Conservation (phyloP, 768 basidiomycete species). For the Suillus americanus region DNA sequence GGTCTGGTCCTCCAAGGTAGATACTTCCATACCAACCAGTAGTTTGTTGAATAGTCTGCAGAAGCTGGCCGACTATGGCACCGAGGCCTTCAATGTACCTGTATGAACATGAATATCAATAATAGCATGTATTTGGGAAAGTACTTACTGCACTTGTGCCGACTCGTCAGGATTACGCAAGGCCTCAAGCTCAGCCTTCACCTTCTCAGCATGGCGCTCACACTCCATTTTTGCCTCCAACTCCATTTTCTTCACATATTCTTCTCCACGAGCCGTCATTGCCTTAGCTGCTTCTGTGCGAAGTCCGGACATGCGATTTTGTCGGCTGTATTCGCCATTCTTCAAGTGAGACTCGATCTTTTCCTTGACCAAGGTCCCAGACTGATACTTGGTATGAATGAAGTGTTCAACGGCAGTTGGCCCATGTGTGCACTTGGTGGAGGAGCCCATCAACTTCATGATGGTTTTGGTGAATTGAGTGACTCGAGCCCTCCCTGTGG, state of each 20-base stretch:
- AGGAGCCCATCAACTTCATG: conserved; percentile 2
- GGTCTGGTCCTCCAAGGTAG: neutral
- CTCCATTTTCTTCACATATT: neutral
- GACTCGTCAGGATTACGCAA: neutral
- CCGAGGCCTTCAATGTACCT: neutral
- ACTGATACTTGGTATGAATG: neutral
- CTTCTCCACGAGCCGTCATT: neutral
- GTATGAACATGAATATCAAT: neutral
- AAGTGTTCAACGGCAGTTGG: neutral
- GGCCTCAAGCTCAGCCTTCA: neutral
- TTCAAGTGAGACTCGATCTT: neutral
- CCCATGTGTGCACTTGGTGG: neutral
- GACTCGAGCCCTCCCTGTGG: neutral
- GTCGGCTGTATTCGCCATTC: neutral
- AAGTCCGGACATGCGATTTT: neutral
- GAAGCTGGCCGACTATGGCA: neutral
- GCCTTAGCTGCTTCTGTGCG: neutral
- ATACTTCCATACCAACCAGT: neutral
- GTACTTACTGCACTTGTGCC: neutral
- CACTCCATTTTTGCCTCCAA: neutral
- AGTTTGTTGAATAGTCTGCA: neutral
- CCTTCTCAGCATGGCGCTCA: neutral
- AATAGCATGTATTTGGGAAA: neutral
- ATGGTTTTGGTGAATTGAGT: neutral
- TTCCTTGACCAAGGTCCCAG: neutral